Evolutionary conservation across 2,329 filamentous ascomycete genomes (phyloP).

Genomic region (Aphanoascus verrucosus): DNA sequence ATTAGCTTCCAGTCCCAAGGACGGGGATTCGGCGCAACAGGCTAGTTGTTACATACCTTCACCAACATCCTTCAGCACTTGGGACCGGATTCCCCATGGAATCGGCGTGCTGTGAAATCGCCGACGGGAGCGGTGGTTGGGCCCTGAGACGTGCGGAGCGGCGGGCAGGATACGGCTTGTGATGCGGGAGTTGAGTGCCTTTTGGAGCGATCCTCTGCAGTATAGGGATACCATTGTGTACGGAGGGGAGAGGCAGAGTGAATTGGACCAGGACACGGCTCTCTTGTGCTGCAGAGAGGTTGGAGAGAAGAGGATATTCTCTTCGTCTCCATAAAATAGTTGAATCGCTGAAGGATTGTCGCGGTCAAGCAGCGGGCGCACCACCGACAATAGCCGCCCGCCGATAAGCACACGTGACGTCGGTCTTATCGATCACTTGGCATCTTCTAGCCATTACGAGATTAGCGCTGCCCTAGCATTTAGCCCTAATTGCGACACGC

Average conservation of each 20-base stretch:
- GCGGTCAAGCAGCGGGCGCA: constrained; percentile 2
- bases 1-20: neutral
- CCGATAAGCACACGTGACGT: constrained; percentile 4
- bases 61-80: constrained; percentile 35
- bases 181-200: constrained; percentile 22
- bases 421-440: neutral
- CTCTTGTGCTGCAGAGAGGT: constrained; percentile 5
- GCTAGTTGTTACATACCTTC: constrained; percentile 26
- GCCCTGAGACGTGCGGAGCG: constrained; percentile 14
- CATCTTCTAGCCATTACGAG: neutral
- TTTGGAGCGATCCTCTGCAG: constrained; percentile 23
- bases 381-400: constrained; percentile 7
- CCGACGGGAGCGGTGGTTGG: constrained; percentile 19
- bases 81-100: constrained; percentile 30
- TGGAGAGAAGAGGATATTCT: constrained; percentile 4
- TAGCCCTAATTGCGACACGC: neutral
- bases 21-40: neutral
- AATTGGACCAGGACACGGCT: neutral
- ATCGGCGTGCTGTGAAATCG: constrained; percentile 28
- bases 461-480: neutral
- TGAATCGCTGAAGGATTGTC: constrained; percentile 4
- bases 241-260: neutral
- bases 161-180: constrained; percentile 21
- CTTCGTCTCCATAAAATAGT: neutral
- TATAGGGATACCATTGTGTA: constrained; percentile 19